Base-by-base conservation (phyloP, 202 grass and related monocot genomes). In the Musa balbisiana region DNA sequence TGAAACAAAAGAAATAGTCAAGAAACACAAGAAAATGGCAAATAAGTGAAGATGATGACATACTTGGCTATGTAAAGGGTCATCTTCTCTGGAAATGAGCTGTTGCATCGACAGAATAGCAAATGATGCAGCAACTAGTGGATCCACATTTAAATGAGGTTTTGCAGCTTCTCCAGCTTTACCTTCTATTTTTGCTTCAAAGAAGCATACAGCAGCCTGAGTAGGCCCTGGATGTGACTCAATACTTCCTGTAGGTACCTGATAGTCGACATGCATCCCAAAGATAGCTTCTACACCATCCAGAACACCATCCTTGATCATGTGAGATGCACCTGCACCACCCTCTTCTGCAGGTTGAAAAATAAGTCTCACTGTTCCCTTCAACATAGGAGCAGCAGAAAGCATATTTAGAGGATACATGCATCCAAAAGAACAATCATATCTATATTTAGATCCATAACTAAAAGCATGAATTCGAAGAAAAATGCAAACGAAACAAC, bases 301-400 rank as follows among this genome's bases (percentile, higher is more conserved):
- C 14, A 98, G 73, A 76, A 81, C 91, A 69, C 90, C 86, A 69
- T 84, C 86, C 84, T 89, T 83, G 82, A 93, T 89, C 94, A 97
- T 89, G 80, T 93, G 82, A 72, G 77, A 82, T 53, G 91, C 94
- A 67, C 90, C 93, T 15, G 94, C 94, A 86, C 88, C 94, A 77
- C 91, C 88, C 70, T 98, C 94, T 75, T 98, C 88, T 15, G 91
- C 90, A 78, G 94, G 94, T 83, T 98, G 94, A 74, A 98, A 93
- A 84, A 93, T 70, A 25, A 98, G 83, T 78, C 88, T 92, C 77
- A 86, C 94, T 27, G 91, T 98, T 79, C 94, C 94, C 91, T 98
- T 80, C 33, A 83, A 53, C 21, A 19, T 77, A 83, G 68, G 11
- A 75, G 52, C 73, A 65, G 49, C 10, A 78, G 69, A 75, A 79